Conservation (phyloP, 2,329 filamentous ascomycete genomes). For the Fusarium cyanostomum region DNA sequence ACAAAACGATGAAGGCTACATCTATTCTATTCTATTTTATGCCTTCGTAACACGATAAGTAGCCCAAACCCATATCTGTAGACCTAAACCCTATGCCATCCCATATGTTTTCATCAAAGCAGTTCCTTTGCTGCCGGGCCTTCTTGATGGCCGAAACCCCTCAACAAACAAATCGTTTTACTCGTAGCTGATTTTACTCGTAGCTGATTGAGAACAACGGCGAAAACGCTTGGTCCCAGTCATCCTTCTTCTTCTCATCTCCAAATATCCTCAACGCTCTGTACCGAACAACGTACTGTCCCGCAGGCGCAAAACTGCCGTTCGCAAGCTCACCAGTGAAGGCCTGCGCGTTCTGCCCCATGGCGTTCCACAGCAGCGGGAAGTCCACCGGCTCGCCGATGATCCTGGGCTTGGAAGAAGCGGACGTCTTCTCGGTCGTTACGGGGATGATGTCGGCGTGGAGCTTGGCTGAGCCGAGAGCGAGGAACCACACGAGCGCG, state of each 20-base stretch:
- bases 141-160: too few species aligned
- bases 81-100: neutral
- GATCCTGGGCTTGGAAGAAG: constrained; percentile 46
- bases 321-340: constrained; percentile 61
- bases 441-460: constrained; percentile 57
- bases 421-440: constrained; percentile 28
- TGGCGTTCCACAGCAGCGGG: constrained; percentile 49
- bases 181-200: constrained; percentile 8
- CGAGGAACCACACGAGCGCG: constrained; percentile 52
- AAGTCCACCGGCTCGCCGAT: constrained; percentile 56
- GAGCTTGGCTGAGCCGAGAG: constrained; percentile 57
- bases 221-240: constrained; percentile 59
- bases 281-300: constrained; percentile 60
- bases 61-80: neutral
- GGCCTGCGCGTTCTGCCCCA: constrained; percentile 34
- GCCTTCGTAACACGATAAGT: neutral
- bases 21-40: neutral
- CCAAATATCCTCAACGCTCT: constrained; percentile 63
- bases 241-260: constrained; percentile 52
- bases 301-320: constrained; percentile 58
- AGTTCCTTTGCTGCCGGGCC: too few species aligned
- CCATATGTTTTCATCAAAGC: constrained; percentile 12
- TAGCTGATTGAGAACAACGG: constrained; percentile 58
- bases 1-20: neutral
- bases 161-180: neutral